These are phyloP conservation scores for Theileria equi DNA, from an alignment of 169 alveolate species.

Conservation along the genomic window DNA sequence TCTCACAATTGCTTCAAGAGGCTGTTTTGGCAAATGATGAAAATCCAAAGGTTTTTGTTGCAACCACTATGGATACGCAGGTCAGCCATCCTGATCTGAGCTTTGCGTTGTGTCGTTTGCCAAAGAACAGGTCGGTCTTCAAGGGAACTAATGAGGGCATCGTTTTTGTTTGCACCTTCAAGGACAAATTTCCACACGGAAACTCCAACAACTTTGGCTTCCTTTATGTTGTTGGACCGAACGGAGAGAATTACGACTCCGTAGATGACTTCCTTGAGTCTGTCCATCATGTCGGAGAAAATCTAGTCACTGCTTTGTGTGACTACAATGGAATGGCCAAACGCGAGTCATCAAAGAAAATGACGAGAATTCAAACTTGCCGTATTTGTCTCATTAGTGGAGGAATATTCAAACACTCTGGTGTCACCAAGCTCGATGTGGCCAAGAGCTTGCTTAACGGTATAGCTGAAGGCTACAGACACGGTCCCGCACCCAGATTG, in stretches of 20 bases:
- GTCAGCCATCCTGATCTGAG: conserved; percentile 25
- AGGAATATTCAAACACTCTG: conserved; percentile 48
- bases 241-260: conserved; percentile 51
- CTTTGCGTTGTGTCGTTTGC: conserved; percentile 55
- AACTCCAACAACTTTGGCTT: conserved; percentile 64
- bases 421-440: conserved; percentile 67
- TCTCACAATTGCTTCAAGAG: conserved; percentile 20
- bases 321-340: conserved; percentile 80
- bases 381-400: conserved; percentile 71
- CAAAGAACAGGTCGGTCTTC: conserved; percentile 43
- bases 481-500: conserved; percentile 80
- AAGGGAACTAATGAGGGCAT: conserved; percentile 56
- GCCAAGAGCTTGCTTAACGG: conserved; percentile 72
- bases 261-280: conserved; percentile 68
- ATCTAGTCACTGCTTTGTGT: conserved; percentile 77
- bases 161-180: conserved; percentile 46
- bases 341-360: conserved; percentile 65
- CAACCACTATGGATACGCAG: conserved; percentile 20
- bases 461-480: conserved; percentile 76
- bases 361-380: conserved; percentile 67
- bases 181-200: conserved; percentile 34
- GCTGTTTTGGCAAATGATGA: neutral
- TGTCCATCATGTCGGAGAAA: conserved; percentile 70
- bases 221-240: conserved; percentile 75
- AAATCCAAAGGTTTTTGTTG: conserved; percentile 1